Percentiles rank a stretch among this genome's conserved stretches.
Conservation (phyloP, 345 rosid genomes). For the Salix udensis region DNA sequence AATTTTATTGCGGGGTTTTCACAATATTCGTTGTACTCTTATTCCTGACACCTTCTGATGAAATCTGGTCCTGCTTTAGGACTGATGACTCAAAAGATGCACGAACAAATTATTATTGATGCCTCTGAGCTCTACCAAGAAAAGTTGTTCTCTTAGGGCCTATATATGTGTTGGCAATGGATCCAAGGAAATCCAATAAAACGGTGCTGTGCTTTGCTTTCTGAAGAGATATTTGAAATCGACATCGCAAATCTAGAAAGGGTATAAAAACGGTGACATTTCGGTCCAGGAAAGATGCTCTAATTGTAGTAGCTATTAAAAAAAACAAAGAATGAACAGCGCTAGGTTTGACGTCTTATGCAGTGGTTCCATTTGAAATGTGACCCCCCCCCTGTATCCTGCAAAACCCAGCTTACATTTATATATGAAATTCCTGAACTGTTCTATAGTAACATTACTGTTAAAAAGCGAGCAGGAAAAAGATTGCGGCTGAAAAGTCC, state of each 20-base stretch:
- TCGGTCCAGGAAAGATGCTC: neutral
- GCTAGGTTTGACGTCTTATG: too few species aligned
- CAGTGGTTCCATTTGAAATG: too few species aligned
- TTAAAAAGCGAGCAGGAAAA: slow-evolving; percentile 13
- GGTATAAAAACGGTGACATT: neutral
- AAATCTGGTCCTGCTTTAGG: neutral
- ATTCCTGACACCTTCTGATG: neutral
- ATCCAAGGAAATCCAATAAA: slow-evolving; percentile 4
- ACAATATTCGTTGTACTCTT: too few species aligned
- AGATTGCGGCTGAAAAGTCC: neutral
- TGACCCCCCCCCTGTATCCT: too few species aligned
- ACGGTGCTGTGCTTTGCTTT: neutral
- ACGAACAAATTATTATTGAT: too few species aligned
- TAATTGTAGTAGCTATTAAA: too few species aligned
- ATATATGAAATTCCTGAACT: neutral
- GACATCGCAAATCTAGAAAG: neutral
- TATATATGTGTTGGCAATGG: neutral
- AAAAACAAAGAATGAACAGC: too few species aligned
- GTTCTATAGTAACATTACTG: slow-evolving; percentile 8
- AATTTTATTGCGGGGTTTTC: too few species aligned
- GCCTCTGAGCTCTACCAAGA: too few species aligned
- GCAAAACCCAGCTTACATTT: too few species aligned
- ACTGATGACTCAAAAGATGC: neutral
- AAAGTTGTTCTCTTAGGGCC: too few species aligned
- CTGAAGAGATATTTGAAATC: neutral